Evolutionary conservation across 2,329 filamentous ascomycete species (phyloP), one percentile per base, ranked within the genome.

Genomic region (Talaromyces sp.): DNA sequence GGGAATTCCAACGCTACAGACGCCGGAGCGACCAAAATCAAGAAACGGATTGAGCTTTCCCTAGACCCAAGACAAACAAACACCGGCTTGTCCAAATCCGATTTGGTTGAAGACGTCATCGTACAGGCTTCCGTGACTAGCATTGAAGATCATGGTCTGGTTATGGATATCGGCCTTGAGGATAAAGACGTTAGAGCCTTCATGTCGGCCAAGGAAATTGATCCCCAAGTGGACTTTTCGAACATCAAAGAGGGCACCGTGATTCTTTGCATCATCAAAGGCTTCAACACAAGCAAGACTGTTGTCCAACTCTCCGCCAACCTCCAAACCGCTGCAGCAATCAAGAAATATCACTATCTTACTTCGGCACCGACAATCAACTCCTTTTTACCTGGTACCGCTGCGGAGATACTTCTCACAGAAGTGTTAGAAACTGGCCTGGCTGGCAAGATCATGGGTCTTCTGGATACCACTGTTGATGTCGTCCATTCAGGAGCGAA

Each of bases 101-200:
- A 91, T 68, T 76, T 97, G 10, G 86, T 95, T 10, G 77, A 83
- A 46, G 89, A 96, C 69, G 83, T 81, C 65, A 92, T 90, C 52
- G 80, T 98, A 21, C 96, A 98, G 82, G 93, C 92, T 1, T 89
- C 92, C 0, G 88, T 99, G 27, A 77, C 84, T 56, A 99, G 93
- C 74, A 89, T 96, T n/a, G 93, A 99, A 75, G 96, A 99, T 68
- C 93, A 96, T 70, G 95, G 95, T 63, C 84, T 95, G 61, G 85
- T 98, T 59, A 96, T 99, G 91, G 91, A 97, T 67, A 77, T 98
- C 41, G 91, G 91, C 19, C 80, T 98, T 7, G 81, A 86, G 38
- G 85, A 86, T 58, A 78, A 82, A 32, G 82, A 85, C 41, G 73
- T 93, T 57, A 88, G 87, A 62, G 95, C 90, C 2, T 99, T 99